A percentile compares a stretch with the other conserved stretches of the same genome.
Evolutionary conservation across 306 rosid species (phyloP).

Genomic region (Quercus berberidifolia): DNA sequence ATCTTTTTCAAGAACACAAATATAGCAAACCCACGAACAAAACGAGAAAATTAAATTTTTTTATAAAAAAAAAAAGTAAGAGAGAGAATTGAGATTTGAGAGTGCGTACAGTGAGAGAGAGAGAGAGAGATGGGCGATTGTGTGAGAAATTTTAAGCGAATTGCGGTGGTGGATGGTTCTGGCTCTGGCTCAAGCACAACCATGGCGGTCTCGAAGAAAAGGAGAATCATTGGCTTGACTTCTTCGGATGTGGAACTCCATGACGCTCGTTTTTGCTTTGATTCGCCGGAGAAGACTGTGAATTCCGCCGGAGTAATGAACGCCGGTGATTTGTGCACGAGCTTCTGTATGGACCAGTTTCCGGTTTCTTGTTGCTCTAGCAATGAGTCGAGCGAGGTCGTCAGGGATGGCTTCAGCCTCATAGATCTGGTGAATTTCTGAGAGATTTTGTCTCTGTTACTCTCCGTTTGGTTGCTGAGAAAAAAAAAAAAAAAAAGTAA

Average conservation of each 20-base stretch:
- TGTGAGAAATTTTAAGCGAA: slow-evolving; percentile 52
- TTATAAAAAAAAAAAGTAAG: too few relatives aligned
- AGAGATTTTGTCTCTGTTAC: not conserved
- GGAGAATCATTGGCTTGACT: slow-evolving; percentile 16
- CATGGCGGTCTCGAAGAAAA: slow-evolving; percentile 44
- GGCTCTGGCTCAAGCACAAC: slow-evolving; percentile 10
- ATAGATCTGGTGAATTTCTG: slow-evolving; percentile 45
- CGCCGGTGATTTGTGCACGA: slow-evolving; percentile 17
- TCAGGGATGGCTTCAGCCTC: slow-evolving; percentile 13
- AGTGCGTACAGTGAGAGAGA: not conserved
- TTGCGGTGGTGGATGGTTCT: slow-evolving; percentile 29
- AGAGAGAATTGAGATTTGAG: too few relatives aligned
- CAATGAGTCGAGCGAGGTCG: slow-evolving; percentile 30
- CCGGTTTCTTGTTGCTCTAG: slow-evolving; percentile 45
- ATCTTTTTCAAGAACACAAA: not conserved
- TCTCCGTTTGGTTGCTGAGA: not conserved
- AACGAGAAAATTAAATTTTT: not conserved
- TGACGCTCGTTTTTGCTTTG: slow-evolving; percentile 1
- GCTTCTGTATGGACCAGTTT: slow-evolving; percentile 24
- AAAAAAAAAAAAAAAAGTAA: not conserved
- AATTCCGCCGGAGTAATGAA: slow-evolving; percentile 4
- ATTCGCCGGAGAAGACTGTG: not conserved
- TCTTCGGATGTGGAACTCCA: slow-evolving; percentile 15
- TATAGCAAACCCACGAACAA: not conserved
- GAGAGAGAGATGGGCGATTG: not conserved